A percentile compares a stretch with the other conserved stretches of the same genome.
Conservation (phyloP, 345 rosid genomes). For the Syzygium grande region DNA sequence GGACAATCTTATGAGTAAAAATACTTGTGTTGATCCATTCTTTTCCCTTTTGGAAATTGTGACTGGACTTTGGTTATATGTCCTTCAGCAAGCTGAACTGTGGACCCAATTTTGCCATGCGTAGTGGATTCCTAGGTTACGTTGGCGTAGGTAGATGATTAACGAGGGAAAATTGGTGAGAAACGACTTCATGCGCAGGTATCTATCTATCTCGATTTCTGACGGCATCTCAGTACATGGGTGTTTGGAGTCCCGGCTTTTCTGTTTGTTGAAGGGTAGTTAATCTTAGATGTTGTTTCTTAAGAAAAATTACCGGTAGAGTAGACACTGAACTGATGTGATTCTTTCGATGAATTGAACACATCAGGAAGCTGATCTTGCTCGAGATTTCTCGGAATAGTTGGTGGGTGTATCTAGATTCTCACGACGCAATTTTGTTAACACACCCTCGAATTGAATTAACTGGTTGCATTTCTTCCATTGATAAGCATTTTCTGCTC, state of each 20-base stretch:
- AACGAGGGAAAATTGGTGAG: neutral
- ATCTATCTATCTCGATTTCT: neutral
- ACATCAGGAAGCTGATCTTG: neutral
- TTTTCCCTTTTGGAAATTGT: neutral
- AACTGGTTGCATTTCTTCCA: neutral
- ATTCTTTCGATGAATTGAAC: neutral
- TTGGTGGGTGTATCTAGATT: neutral
- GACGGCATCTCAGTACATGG: neutral
- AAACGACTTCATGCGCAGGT: neutral
- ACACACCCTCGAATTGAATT: neutral
- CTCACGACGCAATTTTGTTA: neutral
- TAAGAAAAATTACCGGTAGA: neutral
- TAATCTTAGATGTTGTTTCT: neutral
- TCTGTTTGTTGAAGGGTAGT: neutral
- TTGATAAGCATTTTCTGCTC: neutral
- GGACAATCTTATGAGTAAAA: neutral
- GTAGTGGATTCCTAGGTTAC: neutral
- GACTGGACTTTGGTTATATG: neutral
- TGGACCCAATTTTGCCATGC: neutral
- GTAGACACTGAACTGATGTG: neutral
- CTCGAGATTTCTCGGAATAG: neutral
- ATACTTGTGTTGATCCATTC: neutral
- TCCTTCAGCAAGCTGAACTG: neutral
- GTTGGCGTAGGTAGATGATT: neutral
- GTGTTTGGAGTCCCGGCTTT: neutral